Conservation (phyloP, 352 stramenopile genomes). For the Pythium phragmitis region DNA sequence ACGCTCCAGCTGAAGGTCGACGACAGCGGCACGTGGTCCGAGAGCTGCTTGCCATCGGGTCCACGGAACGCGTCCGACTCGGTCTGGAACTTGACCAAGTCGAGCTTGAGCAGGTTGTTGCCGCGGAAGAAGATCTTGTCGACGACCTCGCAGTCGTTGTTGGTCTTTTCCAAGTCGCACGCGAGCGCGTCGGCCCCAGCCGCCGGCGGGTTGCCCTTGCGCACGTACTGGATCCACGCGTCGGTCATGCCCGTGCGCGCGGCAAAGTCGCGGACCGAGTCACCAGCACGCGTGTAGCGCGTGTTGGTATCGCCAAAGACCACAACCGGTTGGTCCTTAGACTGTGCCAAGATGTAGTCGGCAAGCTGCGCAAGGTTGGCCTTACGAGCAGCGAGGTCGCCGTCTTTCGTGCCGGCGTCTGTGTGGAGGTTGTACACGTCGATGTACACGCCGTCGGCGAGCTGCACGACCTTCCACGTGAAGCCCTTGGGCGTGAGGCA, state of each 20-base stretch:
- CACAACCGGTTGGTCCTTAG: conserved; percentile 43
- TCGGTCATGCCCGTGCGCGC: conserved; percentile 35
- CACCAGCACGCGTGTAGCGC: conserved; percentile 41
- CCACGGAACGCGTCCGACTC: conserved; percentile 39
- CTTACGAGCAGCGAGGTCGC: conserved; percentile 33
- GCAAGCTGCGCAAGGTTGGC: conserved; percentile 48
- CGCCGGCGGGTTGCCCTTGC: conserved; percentile 32
- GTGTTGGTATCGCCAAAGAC: conserved; percentile 63
- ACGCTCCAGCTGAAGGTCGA: conserved; percentile 43
- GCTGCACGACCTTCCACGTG: conserved; percentile 40
- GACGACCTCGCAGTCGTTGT: conserved; percentile 49
- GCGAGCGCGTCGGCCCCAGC: conserved; percentile 36
- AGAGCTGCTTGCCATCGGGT: conserved; percentile 36
- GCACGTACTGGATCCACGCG: conserved; percentile 43
- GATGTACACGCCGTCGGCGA: conserved; percentile 40
- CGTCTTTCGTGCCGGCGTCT: conserved; percentile 33
- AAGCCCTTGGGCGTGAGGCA: conserved; percentile 64
- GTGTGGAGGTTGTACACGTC: conserved; percentile 62
- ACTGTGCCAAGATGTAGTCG: conserved; percentile 43
- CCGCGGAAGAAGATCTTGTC: conserved; percentile 64
- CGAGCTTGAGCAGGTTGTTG: conserved; percentile 32
- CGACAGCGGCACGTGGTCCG: conserved; percentile 48
- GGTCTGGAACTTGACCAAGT: conserved; percentile 43
- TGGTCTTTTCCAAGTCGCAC: conserved; percentile 36
- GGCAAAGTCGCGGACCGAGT: conserved; percentile 40